Conservation (phyloP, 441 rosid genomes). For the Theobroma grandiflorum region DNA sequence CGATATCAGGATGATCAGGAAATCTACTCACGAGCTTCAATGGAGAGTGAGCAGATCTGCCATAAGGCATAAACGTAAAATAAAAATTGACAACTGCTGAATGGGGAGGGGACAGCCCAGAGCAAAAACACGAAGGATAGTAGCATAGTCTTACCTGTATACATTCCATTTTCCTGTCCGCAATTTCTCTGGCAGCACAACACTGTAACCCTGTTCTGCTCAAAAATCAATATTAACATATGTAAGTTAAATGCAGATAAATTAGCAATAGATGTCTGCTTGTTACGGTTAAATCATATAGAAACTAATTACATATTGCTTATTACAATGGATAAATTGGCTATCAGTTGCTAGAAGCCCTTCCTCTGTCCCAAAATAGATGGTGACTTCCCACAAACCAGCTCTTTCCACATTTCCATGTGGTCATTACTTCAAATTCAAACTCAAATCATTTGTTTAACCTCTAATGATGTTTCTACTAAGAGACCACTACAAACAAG, state of each 20-base stretch:
- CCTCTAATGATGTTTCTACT: neutral
- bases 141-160: slow-evolving; percentile 62
- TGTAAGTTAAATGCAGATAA: neutral
- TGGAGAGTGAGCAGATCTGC: slow-evolving; percentile 87
- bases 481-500: too few species aligned
- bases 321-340: neutral
- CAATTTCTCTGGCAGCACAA: slow-evolving; percentile 95
- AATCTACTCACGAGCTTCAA: slow-evolving; percentile 82
- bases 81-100: slow-evolving; percentile 14
- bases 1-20: slow-evolving; percentile 88
- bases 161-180: slow-evolving; percentile 94
- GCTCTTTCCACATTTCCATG: slow-evolving; percentile 17
- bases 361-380: neutral
- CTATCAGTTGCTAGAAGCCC: neutral
- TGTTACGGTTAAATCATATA: neutral
- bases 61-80: slow-evolving; percentile 20
- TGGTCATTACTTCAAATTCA: slow-evolving; percentile 1
- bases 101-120: slow-evolving; percentile 3
- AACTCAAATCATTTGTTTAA: neutral
- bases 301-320: neutral
- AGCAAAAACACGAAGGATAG: slow-evolving; percentile 12
- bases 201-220: slow-evolving; percentile 91
- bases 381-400: neutral
- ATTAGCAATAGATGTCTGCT: slow-evolving; percentile 1
- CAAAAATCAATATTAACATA: slow-evolving; percentile 25